phyloP scores from a whole-genome alignment of 108 stramenopile species.

The Nannochloropsis oceanica region DNA sequence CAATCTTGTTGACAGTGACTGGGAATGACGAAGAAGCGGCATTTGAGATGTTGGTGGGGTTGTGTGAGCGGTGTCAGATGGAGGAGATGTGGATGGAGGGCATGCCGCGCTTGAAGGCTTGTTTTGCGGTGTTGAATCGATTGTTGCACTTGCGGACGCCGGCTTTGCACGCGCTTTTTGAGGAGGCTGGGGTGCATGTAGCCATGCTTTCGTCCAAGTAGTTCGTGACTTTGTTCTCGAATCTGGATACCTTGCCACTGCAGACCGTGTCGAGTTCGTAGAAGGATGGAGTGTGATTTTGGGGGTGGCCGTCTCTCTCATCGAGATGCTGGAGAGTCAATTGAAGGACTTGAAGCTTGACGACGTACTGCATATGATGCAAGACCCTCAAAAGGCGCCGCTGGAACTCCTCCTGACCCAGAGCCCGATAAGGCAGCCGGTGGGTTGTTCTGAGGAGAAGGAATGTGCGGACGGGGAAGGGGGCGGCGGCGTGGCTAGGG shows the following conservation, averaged over 20 bases:
- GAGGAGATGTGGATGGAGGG: neutral
- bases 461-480: neutral
- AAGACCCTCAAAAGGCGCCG: neutral
- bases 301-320: neutral
- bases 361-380: neutral
- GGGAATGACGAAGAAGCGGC: conserved; percentile 15
- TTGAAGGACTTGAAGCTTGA: neutral
- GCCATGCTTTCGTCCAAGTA: conserved; percentile 20
- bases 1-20: neutral
- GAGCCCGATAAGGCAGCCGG: neutral
- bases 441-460: neutral
- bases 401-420: neutral
- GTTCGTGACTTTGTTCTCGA: conserved; percentile 22
- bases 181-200: conserved; percentile 14
- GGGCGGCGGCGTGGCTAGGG: neutral
- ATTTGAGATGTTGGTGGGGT: conserved; percentile 20
- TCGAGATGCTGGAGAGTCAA: neutral
- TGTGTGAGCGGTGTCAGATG: conserved; percentile 6
- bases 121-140: neutral
- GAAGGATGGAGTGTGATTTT: neutral
- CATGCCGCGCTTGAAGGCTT: neutral
- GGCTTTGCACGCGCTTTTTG: neutral
- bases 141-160: neutral
- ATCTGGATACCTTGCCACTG: neutral
- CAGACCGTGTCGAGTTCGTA: neutral